Evolutionary conservation across 805 yeast genomes (phyloP).

Genomic region (Cyberlindnera saturnus): DNA sequence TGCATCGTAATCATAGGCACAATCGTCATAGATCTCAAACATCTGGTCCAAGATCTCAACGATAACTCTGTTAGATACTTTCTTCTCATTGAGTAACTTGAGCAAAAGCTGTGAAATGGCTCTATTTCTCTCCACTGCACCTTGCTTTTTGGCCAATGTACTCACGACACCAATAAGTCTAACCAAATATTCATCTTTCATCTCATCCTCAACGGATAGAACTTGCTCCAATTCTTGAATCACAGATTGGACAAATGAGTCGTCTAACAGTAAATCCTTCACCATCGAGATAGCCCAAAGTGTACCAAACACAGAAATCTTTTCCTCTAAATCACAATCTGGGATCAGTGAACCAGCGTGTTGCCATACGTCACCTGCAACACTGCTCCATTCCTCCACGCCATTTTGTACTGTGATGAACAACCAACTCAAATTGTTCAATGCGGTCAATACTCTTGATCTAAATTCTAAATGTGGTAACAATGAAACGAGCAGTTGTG

Average conservation of each 20-base stretch:
- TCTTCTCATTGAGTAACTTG: slow-evolving; percentile 22
- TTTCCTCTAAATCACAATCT: slow-evolving; percentile 22
- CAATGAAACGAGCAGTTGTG: slow-evolving; percentile 35
- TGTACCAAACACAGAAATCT: slow-evolving; percentile 33
- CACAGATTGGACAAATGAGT: slow-evolving; percentile 22
- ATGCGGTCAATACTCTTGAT: slow-evolving; percentile 52
- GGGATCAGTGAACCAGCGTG: slow-evolving; percentile 3
- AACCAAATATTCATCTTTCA: slow-evolving; percentile 33
- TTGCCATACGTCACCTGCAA: slow-evolving; percentile 7
- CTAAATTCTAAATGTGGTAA: slow-evolving; percentile 39
- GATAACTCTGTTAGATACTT: slow-evolving; percentile 34
- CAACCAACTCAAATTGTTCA: slow-evolving; percentile 71
- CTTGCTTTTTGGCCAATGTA: slow-evolving; percentile 40
- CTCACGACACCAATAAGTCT: slow-evolving; percentile 49
- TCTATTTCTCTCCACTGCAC: slow-evolving; percentile 37
- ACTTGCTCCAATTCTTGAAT: slow-evolving; percentile 18
- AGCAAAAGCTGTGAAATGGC: slow-evolving; percentile 40
- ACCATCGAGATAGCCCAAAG: slow-evolving; percentile 37
- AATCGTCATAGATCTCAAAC: slow-evolving; percentile 79
- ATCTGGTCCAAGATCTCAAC: slow-evolving; percentile 59
- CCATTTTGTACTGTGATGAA: slow-evolving; percentile 14
- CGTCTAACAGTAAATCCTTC: slow-evolving; percentile 12
- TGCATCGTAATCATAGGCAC: slow-evolving; percentile 55
- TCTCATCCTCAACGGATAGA: slow-evolving; percentile 13
- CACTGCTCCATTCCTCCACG: slow-evolving; percentile 11